Conservation (phyloP, 139 green algal genomes). For the Chlorella vulgaris region DNA sequence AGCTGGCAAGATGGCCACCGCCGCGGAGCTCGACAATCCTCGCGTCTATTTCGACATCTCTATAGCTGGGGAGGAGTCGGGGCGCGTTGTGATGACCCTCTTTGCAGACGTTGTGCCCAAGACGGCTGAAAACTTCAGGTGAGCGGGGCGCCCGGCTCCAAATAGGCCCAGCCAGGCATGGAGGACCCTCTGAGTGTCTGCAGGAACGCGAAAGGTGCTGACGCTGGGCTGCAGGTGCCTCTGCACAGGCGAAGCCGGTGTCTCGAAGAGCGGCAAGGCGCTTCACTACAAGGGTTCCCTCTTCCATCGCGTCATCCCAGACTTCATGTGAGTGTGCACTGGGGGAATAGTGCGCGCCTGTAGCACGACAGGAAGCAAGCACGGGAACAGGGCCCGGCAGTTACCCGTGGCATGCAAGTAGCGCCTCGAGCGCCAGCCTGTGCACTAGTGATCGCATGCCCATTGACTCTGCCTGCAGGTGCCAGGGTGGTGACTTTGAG, state of each 20-base stretch:
- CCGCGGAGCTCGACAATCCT: slow-evolving; percentile 39
- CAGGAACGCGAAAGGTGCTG: too few species aligned
- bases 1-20: background rate
- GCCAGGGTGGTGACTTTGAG: slow-evolving; percentile 69
- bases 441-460: too few species aligned
- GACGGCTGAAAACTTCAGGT: slow-evolving; percentile 92
- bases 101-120: slow-evolving; percentile 79
- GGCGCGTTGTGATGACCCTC: slow-evolving; percentile 85
- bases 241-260: slow-evolving; percentile 88
- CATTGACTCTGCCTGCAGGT: background rate
- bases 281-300: slow-evolving; percentile 85
- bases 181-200: background rate
- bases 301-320: slow-evolving; percentile 84
- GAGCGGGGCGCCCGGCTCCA: too few species aligned
- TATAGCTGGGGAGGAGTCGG: slow-evolving; percentile 73
- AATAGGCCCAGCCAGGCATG: too few species aligned
- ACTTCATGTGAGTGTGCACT: slow-evolving; percentile 83
- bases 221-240: slow-evolving; percentile 52
- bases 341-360: background rate
- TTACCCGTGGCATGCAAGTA: background rate
- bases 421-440: too few species aligned
- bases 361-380: background rate
- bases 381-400: background rate
- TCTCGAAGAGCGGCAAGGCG: slow-evolving; percentile 75
- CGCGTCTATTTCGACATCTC: slow-evolving; percentile 91